Evolutionary conservation across 148 eudicot species (phyloP), one percentile per base, ranked within the genome.

Genomic region (Vaccinium corymbosum): DNA sequence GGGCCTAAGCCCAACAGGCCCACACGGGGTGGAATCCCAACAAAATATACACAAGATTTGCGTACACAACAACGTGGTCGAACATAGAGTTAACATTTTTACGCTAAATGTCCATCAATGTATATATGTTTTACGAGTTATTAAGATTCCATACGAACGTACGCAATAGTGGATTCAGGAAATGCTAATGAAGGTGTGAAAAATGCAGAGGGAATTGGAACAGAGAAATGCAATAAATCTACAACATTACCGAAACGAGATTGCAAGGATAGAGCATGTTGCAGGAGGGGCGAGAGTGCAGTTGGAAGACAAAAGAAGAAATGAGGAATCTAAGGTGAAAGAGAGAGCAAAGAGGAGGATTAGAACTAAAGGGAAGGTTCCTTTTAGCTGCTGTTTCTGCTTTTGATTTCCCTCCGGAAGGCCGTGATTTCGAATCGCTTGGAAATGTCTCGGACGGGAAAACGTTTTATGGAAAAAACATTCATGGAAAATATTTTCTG

Each of bases 251-350:
- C 82, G 84, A 48, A 89, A 84, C 83, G 92, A 94, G 84, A 49
- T 90, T 29, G 90, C 92, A 10, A 85, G 88, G 86, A 91, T 95
- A 2, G 90, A 95, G 74, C 80, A 84, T 42, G 85, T 91, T 57
- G 94, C 92, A 4, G 85, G 27, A 61, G 96, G 92, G 86, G 93
- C 96, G 22, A 90, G 85, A 73, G 83, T 85, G 59, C 95, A 95
- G 53, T 59, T 85, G 38, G 92, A 92, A 80, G 94, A 93, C 68
- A 95, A 92, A 80, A 92, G 89, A 88, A 90, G 71, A 85, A 85
- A 82, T 3, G 98, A 94, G 56, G 94, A 93, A 79, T 80, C 86
- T 74, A 25, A 62, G 62, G 91, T 89, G 38, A 91, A 86, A 83
- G 86, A 89, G 77, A 90, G 82, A 80, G 94, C 93, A 35, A 91